A percentile compares a stretch with the other conserved stretches of the same genome.
These are phyloP conservation scores for Nothophaeocryptopus gaeumannii DNA, from an alignment of 2,329 filamentous ascomycete species.

Conservation along the genomic window DNA sequence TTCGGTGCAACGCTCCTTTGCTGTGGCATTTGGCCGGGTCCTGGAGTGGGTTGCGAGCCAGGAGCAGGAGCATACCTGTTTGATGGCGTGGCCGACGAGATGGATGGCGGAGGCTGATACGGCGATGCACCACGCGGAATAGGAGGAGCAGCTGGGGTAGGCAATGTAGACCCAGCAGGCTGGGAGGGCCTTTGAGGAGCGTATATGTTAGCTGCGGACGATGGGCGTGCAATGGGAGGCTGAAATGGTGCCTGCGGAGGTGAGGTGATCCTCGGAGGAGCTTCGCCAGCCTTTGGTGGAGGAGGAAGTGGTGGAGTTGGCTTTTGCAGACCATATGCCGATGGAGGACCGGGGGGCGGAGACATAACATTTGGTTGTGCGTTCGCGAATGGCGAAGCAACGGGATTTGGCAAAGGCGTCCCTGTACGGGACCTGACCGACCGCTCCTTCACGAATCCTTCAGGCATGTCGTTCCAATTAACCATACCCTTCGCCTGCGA, in stretches of 20 bases:
- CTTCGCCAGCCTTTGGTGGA: conserved; percentile 75
- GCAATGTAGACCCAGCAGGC: conserved; percentile 41
- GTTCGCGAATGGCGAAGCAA: conserved; percentile 73
- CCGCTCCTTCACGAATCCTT: conserved; percentile 70
- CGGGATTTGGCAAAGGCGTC: conserved; percentile 67
- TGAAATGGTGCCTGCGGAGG: conserved; percentile 57
- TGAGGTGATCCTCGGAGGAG: conserved; percentile 66
- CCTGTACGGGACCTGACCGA: conserved; percentile 60
- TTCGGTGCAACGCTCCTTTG: conserved; percentile 47
- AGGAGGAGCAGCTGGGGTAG: conserved; percentile 52
- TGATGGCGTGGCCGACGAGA: conserved; percentile 59
- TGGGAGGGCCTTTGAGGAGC: conserved; percentile 56
- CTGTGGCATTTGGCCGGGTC: conserved; percentile 36
- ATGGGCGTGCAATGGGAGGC: conserved; percentile 39
- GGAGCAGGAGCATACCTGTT: conserved; percentile 72
- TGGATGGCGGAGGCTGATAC: conserved; percentile 74
- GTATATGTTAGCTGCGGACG: conserved; percentile 61
- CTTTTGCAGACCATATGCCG: conserved; percentile 57
- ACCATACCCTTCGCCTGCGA: conserved; percentile 68
- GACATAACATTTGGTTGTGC: conserved; percentile 52
- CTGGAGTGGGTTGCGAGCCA: conserved; percentile 51
- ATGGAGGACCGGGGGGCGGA: conserved; percentile 55
- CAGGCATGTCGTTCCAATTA: conserved; percentile 93
- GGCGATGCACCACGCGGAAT: conserved; percentile 76
- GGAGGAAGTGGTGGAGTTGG: conserved; percentile 72